Evolutionary conservation across 768 basidiomycete species (phyloP), one percentile per base, ranked within the genome.

Genomic region (Symmetrospora coprosmae): DNA sequence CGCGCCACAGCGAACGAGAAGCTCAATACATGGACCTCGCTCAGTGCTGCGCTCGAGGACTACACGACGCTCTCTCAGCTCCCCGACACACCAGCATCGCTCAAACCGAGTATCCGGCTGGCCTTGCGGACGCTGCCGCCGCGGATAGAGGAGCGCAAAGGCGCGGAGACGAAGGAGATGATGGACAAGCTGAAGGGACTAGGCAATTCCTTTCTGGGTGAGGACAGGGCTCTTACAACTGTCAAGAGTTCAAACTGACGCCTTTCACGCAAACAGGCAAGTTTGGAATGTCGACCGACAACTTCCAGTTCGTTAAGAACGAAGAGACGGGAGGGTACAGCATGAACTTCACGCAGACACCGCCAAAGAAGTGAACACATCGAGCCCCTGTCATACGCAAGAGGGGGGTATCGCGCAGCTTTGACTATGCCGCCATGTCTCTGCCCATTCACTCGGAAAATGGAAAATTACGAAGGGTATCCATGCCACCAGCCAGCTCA

Each of bases 241-340:
- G 19, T 40, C 11, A 8, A 37, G 25, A 16, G 9, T n/a, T 30
- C 7, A 21, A 40, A 37, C 7, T 49, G 5, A 38, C 17, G 14
- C 27, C n/a, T 50, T 23, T 37, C 11, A 11, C n/a, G 40, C 31
- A 28, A 27, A 16, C 65, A 91, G 87, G 88, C 2, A 86, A 85
- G 62, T 97, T 97, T 69, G 92, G 94, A 17, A 72, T 97, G 64
- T 89, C 85, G 14, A 96, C 91, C 0, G 83, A 97, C 70, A 97
- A 92, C 74, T 97, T 97, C 79, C 85, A 97, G 74, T 87, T 99
- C 68, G 82, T 83, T 62, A 87, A 87, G 17, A 91, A 92, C 65
- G 67, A 68, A 49, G 87, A 84, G 5, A 83, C 89, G 64, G 92
- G 92, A n/a, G 89, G 92, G 0, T 97, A 96, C 75, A 86, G 85